phyloP scores from a whole-genome alignment of 75 land plant genomes.

The Cupressus sempervirens region DNA sequence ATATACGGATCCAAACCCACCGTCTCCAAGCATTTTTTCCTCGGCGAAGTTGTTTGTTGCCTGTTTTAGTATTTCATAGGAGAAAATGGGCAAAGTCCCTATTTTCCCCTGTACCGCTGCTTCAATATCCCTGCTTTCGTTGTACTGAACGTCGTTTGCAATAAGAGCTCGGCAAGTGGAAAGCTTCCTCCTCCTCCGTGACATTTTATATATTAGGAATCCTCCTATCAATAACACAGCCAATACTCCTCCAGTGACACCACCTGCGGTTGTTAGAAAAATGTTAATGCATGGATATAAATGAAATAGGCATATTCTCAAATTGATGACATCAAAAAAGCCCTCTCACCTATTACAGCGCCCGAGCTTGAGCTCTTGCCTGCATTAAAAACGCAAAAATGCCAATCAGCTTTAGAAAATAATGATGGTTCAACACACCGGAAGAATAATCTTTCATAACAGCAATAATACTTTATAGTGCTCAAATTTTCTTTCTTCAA shows the following conservation, averaged over 20 bases:
- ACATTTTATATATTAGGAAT: background rate
- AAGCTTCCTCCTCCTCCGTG: background rate
- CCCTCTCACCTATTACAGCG: background rate
- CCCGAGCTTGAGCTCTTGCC: background rate
- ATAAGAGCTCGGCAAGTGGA: background rate
- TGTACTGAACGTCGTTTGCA: background rate
- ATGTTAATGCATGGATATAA: background rate
- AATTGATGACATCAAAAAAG: background rate
- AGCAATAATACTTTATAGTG: background rate
- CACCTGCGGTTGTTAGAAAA: background rate
- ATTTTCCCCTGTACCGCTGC: background rate
- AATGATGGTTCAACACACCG: background rate
- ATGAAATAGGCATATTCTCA: background rate
- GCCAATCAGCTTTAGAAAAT: background rate
- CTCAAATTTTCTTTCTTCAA: background rate
- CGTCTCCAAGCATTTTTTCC: conserved; percentile 19
- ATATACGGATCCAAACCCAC: conserved; percentile 32
- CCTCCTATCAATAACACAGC: background rate
- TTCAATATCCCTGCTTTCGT: background rate
- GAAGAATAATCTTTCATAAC: background rate
- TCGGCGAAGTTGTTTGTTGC: conserved; percentile 33
- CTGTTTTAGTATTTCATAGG: conserved; percentile 23
- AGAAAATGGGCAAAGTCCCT: conserved; percentile 16
- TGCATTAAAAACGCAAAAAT: background rate
- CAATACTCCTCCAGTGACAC: background rate